phyloP scores from a whole-genome alignment of 1,139 yeast genomes.

The Pichia cactophila region DNA sequence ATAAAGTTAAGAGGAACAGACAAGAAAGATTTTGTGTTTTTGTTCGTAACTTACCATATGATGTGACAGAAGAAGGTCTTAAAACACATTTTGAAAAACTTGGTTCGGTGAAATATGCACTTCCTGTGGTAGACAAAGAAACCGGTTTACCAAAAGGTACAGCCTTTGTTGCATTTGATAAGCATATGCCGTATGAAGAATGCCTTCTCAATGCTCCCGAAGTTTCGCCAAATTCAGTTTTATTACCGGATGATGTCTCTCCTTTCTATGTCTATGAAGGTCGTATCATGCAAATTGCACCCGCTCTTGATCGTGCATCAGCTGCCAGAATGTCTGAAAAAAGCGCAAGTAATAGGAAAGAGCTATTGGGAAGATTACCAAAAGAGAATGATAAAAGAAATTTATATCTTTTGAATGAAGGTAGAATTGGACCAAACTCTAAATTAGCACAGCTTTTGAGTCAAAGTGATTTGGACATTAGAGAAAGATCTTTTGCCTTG shows the following conservation, averaged over 20 bases:
- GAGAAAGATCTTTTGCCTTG: constrained; percentile 80
- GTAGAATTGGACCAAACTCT: constrained; percentile 77
- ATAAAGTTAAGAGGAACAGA: constrained; percentile 42
- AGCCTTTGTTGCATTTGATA: constrained; percentile 82
- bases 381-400: constrained; percentile 79
- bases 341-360: constrained; percentile 66
- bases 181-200: constrained; percentile 51
- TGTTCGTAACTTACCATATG: constrained; percentile 90
- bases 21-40: constrained; percentile 69
- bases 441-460: constrained; percentile 66
- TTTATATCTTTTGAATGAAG: constrained; percentile 82
- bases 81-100: constrained; percentile 72
- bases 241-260: constrained; percentile 87
- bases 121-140: constrained; percentile 82
- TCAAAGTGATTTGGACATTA: constrained; percentile 70
- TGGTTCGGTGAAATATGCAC: constrained; percentile 86
- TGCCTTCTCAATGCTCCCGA: constrained; percentile 78
- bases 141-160: constrained; percentile 90
- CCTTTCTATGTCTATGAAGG: constrained; percentile 90
- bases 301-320: constrained; percentile 83
- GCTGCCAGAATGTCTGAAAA: constrained; percentile 71
- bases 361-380: constrained; percentile 71
- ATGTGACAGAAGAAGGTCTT: constrained; percentile 75
- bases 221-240: constrained; percentile 65
- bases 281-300: constrained; percentile 72